phyloP scores from a whole-genome alignment of 768 basidiomycete genomes.

The Tremella yokohamensis region DNA sequence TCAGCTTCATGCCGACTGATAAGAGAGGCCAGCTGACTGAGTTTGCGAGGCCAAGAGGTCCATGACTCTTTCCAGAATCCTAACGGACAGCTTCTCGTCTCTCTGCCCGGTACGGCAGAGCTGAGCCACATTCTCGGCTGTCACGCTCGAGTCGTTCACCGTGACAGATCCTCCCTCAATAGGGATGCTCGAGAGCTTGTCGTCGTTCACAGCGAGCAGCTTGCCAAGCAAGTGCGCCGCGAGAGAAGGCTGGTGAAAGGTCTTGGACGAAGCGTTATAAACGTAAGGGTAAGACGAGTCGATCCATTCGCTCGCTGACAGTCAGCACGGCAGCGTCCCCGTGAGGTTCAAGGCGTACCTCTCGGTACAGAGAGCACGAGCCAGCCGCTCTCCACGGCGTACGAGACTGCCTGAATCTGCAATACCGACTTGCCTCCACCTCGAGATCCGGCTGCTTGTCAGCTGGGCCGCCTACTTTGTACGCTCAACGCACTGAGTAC shows the following conservation, averaged over 20 bases:
- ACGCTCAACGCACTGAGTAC: conserved; percentile 61
- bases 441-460: conserved; percentile 60
- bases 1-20: background rate
- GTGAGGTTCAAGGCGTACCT: conserved; percentile 53
- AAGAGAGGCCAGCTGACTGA: conserved; percentile 54
- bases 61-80: conserved; percentile 61
- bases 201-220: conserved; percentile 61
- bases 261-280: conserved; percentile 72
- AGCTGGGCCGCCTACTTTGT: conserved; percentile 7
- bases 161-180: conserved; percentile 11
- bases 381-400: conserved; percentile 66
- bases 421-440: conserved; percentile 80
- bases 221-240: conserved; percentile 65
- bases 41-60: conserved; percentile 64
- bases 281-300: conserved; percentile 69
- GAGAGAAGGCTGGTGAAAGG: conserved; percentile 68
- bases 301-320: conserved; percentile 61
- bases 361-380: conserved; percentile 80
- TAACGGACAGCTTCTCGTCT: conserved; percentile 58
- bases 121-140: conserved; percentile 53
- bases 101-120: conserved; percentile 62
- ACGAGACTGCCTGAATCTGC: conserved; percentile 71
- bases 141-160: conserved; percentile 15
- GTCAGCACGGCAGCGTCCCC: background rate
- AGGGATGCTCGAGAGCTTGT: conserved; percentile 47